Evolutionary conservation across 805 yeast species (phyloP).

Genomic region (Hanseniaspora pseudoguilliermondii): DNA sequence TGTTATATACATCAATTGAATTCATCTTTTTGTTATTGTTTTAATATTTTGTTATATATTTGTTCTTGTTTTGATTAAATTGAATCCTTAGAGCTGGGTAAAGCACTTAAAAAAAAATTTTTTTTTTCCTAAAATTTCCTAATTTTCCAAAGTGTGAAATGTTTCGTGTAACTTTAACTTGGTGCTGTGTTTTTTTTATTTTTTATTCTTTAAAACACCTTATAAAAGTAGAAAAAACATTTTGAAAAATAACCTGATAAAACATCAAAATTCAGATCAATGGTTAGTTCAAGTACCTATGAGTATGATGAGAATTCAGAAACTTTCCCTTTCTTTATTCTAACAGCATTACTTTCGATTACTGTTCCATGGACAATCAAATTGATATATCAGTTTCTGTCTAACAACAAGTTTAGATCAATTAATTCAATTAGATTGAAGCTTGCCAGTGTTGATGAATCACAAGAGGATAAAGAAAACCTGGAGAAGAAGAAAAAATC

Average conservation of each 20-base stretch:
- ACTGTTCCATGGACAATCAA: constrained; percentile 48
- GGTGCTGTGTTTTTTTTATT: background rate
- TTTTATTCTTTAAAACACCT: background rate
- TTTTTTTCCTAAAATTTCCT: too few species aligned
- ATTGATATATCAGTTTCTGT: background rate
- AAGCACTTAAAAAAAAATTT: too few species aligned
- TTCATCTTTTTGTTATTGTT: background rate
- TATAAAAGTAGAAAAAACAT: background rate
- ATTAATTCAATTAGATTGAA: background rate
- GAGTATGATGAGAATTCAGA: constrained; percentile 76
- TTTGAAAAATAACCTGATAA: background rate
- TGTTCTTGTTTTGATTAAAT: too few species aligned
- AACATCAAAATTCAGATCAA: background rate
- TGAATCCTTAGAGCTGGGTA: too few species aligned
- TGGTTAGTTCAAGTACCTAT: constrained; percentile 18
- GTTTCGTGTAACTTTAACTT: background rate
- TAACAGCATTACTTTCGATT: constrained; percentile 56
- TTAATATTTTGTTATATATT: too few species aligned
- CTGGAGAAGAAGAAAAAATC: constrained; percentile 11
- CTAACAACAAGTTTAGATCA: background rate
- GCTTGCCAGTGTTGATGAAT: background rate
- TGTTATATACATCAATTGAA: background rate
- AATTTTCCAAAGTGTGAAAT: too few species aligned
- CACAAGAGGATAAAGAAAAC: constrained; percentile 1
- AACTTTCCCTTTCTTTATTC: constrained; percentile 83